These are phyloP conservation scores for Phytophthora kernoviae DNA, from an alignment of 352 stramenopile species.

Conservation along the genomic window DNA sequence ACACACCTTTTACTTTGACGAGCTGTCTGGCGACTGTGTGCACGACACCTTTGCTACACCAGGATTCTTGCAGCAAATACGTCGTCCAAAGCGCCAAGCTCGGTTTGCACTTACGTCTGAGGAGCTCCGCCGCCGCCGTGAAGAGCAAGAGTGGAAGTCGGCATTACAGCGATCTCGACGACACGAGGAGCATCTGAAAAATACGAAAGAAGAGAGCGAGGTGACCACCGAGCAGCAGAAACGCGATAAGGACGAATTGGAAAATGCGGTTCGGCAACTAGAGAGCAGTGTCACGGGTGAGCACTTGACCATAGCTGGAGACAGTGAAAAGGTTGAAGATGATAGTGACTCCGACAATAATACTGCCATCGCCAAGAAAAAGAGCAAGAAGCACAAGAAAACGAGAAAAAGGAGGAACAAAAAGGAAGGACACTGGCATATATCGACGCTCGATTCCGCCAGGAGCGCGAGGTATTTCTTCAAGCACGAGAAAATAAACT, in stretches of 20 bases:
- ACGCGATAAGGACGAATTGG: conserved; percentile 40
- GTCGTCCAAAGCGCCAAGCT: conserved; percentile 28
- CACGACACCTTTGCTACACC: conserved; percentile 53
- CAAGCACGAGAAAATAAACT: conserved; percentile 40
- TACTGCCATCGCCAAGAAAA: background rate
- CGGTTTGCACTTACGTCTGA: conserved; percentile 44
- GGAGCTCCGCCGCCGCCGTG: conserved; percentile 49
- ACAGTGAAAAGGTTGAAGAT: conserved; percentile 14
- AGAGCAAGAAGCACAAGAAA: conserved; percentile 13
- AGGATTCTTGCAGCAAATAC: conserved; percentile 46
- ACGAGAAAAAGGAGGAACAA: conserved; percentile 11
- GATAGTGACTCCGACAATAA: conserved; percentile 11
- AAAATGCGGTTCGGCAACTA: conserved; percentile 44
- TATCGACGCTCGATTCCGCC: conserved; percentile 61
- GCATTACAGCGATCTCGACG: conserved; percentile 52
- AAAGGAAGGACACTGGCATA: conserved; percentile 54
- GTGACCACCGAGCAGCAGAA: conserved; percentile 25
- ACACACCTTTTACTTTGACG: conserved; percentile 74
- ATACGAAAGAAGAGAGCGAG: conserved; percentile 22
- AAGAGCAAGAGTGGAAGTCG: conserved; percentile 73
- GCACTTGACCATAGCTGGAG: conserved; percentile 42
- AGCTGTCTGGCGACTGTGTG: conserved; percentile 64
- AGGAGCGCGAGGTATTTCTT: conserved; percentile 64
- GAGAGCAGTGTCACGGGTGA: conserved; percentile 63
- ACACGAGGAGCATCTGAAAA: conserved; percentile 41